Evolutionary conservation across 257 asterid genomes (phyloP), one percentile per base, ranked within the genome.

Genomic region (Gentiana dahurica): DNA sequence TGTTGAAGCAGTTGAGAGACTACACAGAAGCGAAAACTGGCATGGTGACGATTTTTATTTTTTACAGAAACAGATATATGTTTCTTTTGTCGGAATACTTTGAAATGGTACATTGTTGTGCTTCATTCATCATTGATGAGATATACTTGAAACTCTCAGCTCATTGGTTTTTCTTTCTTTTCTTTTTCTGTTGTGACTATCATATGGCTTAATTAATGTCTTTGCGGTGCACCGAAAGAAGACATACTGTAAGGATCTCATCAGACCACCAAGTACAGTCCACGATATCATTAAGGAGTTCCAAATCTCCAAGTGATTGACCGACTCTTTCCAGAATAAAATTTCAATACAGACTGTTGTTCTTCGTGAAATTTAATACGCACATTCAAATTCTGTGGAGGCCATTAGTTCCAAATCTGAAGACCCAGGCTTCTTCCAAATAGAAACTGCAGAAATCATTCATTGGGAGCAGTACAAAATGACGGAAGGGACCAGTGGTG

Each of bases 191-290:
- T 24, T 24, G 24, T 24, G 24, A 24, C 24, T 24, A 24, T 24
- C 24, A 24, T 24, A 24, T 24, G 24, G 24, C 24, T 24, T 24
- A 24, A 24, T 24, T 24, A 24, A 24, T 24, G 24, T 24, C 24
- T 24, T 24, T 24, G 24, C 24, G 24, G 24, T 24, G 24, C 24
- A 24, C 24, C 24, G 24, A 24, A 24, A 24, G 24, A 24, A 24
- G 24, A 24, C 24, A 24, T 61, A 83, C 58, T 52, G 78, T 67
- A 75, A 92, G 77, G 62, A 78, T 67, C 66, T 71, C 76, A 63
- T 85, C 79, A 64, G 95, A 85, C 98, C 98, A 91, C 98, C 98
- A 92, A 69, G 93, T 65, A 68, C 87, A 92, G 75, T 88, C 97
- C 71, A 77, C 64, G 58, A 81, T 49, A 64, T 82, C 79, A 37